These are phyloP conservation scores for Phytophthora pini DNA, from an alignment of 352 stramenopile genomes.

Conservation along the genomic window DNA sequence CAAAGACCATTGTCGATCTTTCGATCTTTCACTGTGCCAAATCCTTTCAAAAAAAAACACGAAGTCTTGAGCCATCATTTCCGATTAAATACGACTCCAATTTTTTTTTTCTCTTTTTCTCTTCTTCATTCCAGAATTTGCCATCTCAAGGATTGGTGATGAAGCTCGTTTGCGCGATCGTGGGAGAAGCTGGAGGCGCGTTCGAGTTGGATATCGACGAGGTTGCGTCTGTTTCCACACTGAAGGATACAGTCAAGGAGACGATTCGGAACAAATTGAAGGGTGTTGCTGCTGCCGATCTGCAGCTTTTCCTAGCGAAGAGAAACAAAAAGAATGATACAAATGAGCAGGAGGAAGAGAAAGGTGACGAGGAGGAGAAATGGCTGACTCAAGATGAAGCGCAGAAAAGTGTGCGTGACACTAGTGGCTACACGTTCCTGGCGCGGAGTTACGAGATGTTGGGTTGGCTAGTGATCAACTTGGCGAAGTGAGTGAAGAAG, in stretches of 20 bases:
- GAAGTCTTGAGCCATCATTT: too few relatives aligned
- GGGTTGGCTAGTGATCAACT: slow-evolving; percentile 11
- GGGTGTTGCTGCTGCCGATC: too few relatives aligned
- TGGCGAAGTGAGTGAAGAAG: too few relatives aligned
- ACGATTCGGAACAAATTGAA: neutral
- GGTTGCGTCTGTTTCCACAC: neutral
- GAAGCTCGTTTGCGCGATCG: neutral
- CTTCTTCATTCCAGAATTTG: neutral
- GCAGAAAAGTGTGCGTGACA: slow-evolving; percentile 2
- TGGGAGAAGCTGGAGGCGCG: neutral
- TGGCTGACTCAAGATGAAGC: slow-evolving; percentile 3
- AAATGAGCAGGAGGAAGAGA: too few relatives aligned
- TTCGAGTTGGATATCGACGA: neutral
- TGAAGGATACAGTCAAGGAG: slow-evolving; percentile 9
- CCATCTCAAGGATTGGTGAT: neutral
- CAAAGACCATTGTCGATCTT: too few relatives aligned
- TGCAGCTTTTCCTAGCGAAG: too few relatives aligned
- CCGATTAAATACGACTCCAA: too few relatives aligned
- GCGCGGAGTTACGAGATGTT: neutral
- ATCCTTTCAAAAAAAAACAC: too few relatives aligned
- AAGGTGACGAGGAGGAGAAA: too few relatives aligned
- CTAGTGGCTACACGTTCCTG: neutral
- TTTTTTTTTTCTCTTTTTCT: too few relatives aligned
- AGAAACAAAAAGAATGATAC: too few relatives aligned
- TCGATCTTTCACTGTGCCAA: too few relatives aligned